These are phyloP conservation scores for Quercus wislizeni DNA, from an alignment of 306 rosid species.

Conservation along the genomic window DNA sequence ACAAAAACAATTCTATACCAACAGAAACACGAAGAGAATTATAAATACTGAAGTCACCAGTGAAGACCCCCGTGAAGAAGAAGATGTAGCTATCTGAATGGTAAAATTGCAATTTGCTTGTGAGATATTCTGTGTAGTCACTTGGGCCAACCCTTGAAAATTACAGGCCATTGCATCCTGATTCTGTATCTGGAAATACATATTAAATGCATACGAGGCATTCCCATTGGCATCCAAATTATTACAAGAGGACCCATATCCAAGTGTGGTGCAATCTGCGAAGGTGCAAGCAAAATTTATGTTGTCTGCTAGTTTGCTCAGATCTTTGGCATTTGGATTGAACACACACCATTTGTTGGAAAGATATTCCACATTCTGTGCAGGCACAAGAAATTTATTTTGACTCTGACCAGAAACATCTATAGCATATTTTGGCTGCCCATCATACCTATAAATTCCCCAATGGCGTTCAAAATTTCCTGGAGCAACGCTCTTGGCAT, in stretches of 20 bases:
- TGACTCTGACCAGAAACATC: constrained; percentile 84
- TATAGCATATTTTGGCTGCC: constrained; percentile 76
- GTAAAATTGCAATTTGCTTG: constrained; percentile 75
- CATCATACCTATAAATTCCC: constrained; percentile 87
- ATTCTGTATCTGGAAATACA: constrained; percentile 84
- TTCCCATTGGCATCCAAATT: constrained; percentile 77
- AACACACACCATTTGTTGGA: constrained; percentile 72
- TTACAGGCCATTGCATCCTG: constrained; percentile 69
- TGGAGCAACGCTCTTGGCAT: constrained; percentile 81
- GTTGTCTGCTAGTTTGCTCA: constrained; percentile 72
- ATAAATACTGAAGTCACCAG: constrained; percentile 27
- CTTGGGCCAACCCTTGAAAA: constrained; percentile 76
- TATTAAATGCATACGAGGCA: constrained; percentile 87
- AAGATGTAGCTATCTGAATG: constrained; percentile 57
- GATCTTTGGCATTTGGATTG: constrained; percentile 80
- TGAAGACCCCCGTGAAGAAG: constrained; percentile 38
- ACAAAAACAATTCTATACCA: constrained; percentile 37
- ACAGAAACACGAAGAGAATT: constrained; percentile 25
- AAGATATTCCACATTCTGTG: constrained; percentile 68
- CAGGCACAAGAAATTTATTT: constrained; percentile 58
- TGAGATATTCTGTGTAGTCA: constrained; percentile 58
- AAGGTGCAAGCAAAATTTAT: constrained; percentile 74
- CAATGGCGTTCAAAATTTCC: constrained; percentile 93
- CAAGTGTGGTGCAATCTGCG: constrained; percentile 84
- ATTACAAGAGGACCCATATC: constrained; percentile 93